Percentiles rank a stretch among this genome's conserved stretches.
Conservation (phyloP, 1,284 basidiomycete species). For the Gymnopus androsaceus region DNA sequence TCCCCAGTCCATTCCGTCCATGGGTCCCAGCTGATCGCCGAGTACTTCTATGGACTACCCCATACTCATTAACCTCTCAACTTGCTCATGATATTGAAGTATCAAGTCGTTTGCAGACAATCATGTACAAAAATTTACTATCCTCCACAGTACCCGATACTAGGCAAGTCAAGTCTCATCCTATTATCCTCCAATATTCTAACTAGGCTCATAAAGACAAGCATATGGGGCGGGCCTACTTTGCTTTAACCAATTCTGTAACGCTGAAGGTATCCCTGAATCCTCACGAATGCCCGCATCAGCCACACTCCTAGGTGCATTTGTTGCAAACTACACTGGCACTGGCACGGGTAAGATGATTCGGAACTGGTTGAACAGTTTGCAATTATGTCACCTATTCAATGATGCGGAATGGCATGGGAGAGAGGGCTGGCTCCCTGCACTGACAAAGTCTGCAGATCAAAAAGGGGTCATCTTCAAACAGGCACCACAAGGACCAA, state of each 20-base stretch:
- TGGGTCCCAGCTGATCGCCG: constrained; percentile 9
- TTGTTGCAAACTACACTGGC: constrained; percentile 14
- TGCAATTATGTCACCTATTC: too few relatives aligned
- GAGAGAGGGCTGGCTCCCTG: constrained; percentile 18
- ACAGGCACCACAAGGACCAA: constrained; percentile 8
- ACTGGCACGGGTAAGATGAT: constrained; percentile 11
- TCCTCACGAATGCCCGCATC: constrained; percentile 13
- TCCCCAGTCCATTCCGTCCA: neutral
- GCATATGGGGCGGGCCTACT: constrained; percentile 26
- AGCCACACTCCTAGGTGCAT: constrained; percentile 27
- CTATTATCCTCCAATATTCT: too few relatives aligned
- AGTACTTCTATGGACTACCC: constrained; percentile 13
- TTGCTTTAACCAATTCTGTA: constrained; percentile 28
- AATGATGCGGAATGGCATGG: too few relatives aligned
- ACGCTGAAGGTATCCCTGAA: constrained; percentile 20
- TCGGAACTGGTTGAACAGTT: constrained; percentile 18
- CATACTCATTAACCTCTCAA: neutral
- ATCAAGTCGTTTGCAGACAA: neutral
- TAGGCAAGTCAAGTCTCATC: too few relatives aligned
- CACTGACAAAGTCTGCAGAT: constrained; percentile 10
- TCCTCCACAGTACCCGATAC: neutral
- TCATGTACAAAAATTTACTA: neutral
- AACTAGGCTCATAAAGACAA: too few relatives aligned
- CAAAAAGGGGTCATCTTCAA: constrained; percentile 16
- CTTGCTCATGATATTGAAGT: neutral